These are phyloP conservation scores for Suhomyces chickasaworum DNA, from an alignment of 1,139 yeast species.

Conservation along the genomic window DNA sequence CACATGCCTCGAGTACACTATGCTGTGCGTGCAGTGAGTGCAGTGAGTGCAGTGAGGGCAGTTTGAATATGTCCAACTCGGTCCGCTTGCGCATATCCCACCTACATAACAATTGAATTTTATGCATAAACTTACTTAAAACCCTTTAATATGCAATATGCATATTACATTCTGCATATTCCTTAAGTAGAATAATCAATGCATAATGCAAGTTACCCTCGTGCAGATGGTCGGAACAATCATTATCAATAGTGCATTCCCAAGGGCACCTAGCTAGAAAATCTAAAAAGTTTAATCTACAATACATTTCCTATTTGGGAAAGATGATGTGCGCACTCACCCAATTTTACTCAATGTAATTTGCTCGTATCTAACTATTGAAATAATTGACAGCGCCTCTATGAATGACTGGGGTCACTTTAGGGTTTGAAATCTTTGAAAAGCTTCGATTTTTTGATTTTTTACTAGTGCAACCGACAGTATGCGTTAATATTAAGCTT, in stretches of 20 bases:
- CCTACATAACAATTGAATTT: neutral
- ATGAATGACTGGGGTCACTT: constrained; percentile 2
- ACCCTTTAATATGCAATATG: constrained; percentile 1
- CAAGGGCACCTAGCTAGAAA: neutral
- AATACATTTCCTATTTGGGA: neutral
- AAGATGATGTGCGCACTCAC: neutral
- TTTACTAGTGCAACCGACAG: constrained; percentile 1
- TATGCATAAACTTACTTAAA: neutral
- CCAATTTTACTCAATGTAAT: neutral
- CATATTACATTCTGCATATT: neutral
- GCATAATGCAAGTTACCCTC: neutral
- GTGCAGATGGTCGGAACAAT: neutral
- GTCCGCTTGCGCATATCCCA: neutral
- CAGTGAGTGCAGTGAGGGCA: too few species aligned
- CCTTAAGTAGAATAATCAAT: neutral
- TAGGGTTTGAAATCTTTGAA: constrained; percentile 6
- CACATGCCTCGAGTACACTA: too few species aligned
- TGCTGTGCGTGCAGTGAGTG: too few species aligned
- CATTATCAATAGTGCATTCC: neutral
- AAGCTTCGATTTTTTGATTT: constrained; percentile 6
- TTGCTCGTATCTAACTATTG: neutral
- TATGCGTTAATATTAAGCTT: neutral
- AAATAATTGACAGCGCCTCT: neutral
- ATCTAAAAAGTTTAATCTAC: constrained; percentile 1
- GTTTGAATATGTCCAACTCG: neutral